Evolutionary conservation across 2,329 filamentous ascomycete genomes (phyloP), one percentile per base, ranked within the genome.

Genomic region (Sclerotinia sclerotiorum): DNA sequence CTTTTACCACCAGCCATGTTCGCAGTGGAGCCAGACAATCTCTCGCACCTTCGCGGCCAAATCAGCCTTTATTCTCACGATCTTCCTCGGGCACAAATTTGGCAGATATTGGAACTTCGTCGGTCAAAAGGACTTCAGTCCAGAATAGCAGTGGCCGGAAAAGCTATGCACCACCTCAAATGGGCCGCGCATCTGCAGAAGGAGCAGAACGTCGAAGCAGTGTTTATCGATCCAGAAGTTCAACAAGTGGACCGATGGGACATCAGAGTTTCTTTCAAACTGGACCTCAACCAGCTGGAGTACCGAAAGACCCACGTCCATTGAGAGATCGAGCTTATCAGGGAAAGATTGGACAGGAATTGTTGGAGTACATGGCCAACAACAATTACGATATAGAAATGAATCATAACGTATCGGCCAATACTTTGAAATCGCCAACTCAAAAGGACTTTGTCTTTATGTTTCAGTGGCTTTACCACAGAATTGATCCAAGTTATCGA

Each of bases 401-500:
- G 89, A 97, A 97, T 80, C 92, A 98, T 78, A 90, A 88, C 1
- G 83, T 99, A n/a, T 92, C 92, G 0, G 90, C 91, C 72, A 97
- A 97, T 75, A 91, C 93, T 8, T 89, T 97, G 77, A 94, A 92
- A 75, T 97, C 92, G 55, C 96, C 95, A 0, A 99, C 94, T 0
- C 94, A 98, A 75, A 99, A 99, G 77, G 95, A 99, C 78, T 99
- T 99, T 82, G 95, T 96, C 76, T 90, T 87, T 79, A 97, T 99
- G 85, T 99, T 99, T 77, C 93, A 98, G 76, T 99, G 94, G 92
- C 84, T 99, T 4, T 99, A 99, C 79, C 92, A 93, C 76, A 91
- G 93, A 68, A 96, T 99, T 77, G 95, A 99, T 77, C 95, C 95
- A 0, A 91, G 90, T 74, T 96, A 98, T 79, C 88, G 90, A 48